phyloP scores from a whole-genome alignment of 768 basidiomycete species.

The Boletus insuetus region DNA sequence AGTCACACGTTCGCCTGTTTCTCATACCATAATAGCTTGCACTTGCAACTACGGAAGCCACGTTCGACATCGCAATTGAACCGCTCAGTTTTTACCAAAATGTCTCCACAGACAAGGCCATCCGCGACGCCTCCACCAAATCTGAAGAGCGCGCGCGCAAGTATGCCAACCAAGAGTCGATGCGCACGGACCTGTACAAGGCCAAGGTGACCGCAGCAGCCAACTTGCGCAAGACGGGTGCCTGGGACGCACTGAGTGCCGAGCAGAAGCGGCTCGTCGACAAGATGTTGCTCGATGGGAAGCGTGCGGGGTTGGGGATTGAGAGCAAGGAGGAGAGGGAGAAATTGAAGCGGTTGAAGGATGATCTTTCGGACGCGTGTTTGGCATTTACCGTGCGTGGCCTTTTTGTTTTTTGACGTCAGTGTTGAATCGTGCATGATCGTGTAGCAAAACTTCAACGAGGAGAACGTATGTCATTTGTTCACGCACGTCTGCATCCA shows the following conservation, averaged over 20 bases:
- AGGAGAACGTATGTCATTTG: slow-evolving; percentile 61
- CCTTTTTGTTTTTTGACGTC: background rate
- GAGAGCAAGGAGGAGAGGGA: slow-evolving; percentile 56
- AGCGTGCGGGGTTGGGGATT: slow-evolving; percentile 72
- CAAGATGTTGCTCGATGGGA: slow-evolving; percentile 77
- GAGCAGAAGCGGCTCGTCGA: slow-evolving; percentile 81
- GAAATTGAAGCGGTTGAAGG: slow-evolving; percentile 60
- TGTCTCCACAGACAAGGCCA: slow-evolving; percentile 66
- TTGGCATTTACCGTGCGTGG: slow-evolving; percentile 71
- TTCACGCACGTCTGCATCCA: background rate
- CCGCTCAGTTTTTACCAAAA: slow-evolving; percentile 80
- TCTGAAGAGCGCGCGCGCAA: slow-evolving; percentile 71
- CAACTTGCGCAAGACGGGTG: slow-evolving; percentile 60
- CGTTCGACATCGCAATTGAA: slow-evolving; percentile 48
- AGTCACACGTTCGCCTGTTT: background rate
- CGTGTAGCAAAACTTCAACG: slow-evolving; percentile 81
- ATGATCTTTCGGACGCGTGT: slow-evolving; percentile 71
- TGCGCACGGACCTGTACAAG: slow-evolving; percentile 78
- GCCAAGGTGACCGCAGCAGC: slow-evolving; percentile 69
- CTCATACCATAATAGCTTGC: slow-evolving; percentile 40
- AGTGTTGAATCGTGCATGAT: background rate
- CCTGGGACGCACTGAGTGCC: slow-evolving; percentile 56
- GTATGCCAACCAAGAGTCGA: slow-evolving; percentile 71
- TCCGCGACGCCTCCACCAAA: slow-evolving; percentile 79
- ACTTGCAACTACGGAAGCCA: slow-evolving; percentile 58